Evolutionary conservation across 164 flowering plant species (phyloP).

Genomic region (Kalanchoe fedtschenkoi): DNA sequence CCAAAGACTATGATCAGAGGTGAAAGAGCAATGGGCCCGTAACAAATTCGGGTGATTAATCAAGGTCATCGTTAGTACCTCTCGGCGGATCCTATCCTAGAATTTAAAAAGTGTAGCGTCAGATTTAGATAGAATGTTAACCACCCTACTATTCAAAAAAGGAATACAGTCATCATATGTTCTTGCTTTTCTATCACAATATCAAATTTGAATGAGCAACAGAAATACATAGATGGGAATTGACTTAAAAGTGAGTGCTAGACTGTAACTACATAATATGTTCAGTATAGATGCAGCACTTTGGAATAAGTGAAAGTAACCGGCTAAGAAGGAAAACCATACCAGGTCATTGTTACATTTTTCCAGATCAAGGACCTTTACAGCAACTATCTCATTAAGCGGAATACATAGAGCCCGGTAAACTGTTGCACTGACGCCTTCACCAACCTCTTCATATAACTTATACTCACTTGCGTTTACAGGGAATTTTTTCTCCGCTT

Average conservation of each 20-base stretch:
- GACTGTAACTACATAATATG: not conserved
- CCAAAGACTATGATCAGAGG: constrained; percentile 44
- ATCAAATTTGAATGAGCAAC: not conserved
- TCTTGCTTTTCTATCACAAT: not conserved
- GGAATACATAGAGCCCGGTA: constrained; percentile 85
- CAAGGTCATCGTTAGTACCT: constrained; percentile 81
- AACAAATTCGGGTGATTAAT: constrained; percentile 71
- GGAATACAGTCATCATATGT: not conserved
- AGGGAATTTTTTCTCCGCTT: constrained; percentile 55
- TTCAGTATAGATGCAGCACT: not conserved
- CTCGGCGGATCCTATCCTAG: constrained; percentile 75
- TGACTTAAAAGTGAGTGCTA: not conserved
- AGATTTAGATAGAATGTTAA: not conserved
- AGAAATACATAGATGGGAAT: too few species aligned
- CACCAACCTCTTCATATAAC: constrained; percentile 85
- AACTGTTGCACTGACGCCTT: constrained; percentile 89
- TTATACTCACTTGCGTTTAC: constrained; percentile 59
- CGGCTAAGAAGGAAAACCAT: constrained; percentile 15
- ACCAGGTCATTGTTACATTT: constrained; percentile 88
- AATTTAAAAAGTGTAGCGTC: not conserved
- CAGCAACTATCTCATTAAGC: constrained; percentile 73
- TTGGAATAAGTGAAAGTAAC: not conserved
- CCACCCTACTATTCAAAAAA: not conserved
- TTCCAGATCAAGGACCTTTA: constrained; percentile 92
- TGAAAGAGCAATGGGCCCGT: constrained; percentile 70